Evolutionary conservation across 257 asterid species (phyloP), one percentile per base, ranked within the genome.

Genomic region (Capsicum pubescens): DNA sequence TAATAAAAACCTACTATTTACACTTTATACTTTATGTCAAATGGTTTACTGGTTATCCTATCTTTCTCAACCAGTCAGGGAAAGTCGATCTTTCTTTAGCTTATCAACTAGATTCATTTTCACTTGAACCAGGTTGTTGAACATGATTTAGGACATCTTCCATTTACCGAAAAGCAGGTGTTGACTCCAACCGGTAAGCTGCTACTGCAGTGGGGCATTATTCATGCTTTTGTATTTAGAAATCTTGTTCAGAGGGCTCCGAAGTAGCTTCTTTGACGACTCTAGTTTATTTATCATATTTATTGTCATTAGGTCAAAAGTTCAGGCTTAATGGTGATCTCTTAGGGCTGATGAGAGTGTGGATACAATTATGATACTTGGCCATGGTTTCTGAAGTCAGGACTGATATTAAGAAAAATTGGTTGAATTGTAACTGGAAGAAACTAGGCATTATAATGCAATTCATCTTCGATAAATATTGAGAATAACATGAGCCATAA

Each of bases 141-240:
- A 89, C 99, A 97, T 89, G 99, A 99, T 82, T 91, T 97, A 82
- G 99, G 99, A 74, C 99, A 97, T 92, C 95, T 97, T 42, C 99
- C 99, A 42, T 97, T 97, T 87, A 97, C 97, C 21, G 99, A 97
- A 90, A 97, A 90, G 93, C 99, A 92, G 91, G 99, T 97, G 91
- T 87, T 85, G 83, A 95, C 99, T 74, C 99, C 99, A 68, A 97
- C 99, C 86, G 98, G 99, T 97, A 87, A 90, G 97, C 74, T 67
- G 72, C 87, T 36, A 84, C 63, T 54, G 64, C 60, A 14, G 26
- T 77, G 26, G 9, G 46, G 42, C 9, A 21, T 13, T 19, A 72
- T 77, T n/a, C 67, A 26, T 26, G 10, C 72, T 56, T 57, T 84
- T 50, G 21, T 50, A 61, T 64, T 11, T 26, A 42, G 57, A 69